A percentile compares a stretch with the other conserved stretches of the same genome.
Conservation (phyloP, 192 early-diverging fungal genomes). For the Thamnidium elegans region DNA sequence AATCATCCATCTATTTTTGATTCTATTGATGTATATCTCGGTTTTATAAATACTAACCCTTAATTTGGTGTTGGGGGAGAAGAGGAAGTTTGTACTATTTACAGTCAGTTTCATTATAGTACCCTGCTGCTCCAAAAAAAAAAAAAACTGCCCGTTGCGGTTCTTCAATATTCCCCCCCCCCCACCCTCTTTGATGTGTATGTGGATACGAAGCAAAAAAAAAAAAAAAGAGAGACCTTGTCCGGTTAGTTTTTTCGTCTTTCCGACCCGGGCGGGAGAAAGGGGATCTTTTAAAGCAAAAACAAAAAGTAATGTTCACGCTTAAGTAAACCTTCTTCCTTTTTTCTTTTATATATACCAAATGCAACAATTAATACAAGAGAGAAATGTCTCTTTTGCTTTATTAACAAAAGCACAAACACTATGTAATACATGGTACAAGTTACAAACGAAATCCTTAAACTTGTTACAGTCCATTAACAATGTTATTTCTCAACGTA, state of each 20-base stretch:
- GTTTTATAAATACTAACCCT: background rate
- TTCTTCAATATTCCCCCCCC: background rate
- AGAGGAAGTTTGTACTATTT: background rate
- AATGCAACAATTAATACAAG: slow-evolving; percentile 15
- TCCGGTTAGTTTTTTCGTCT: too few species aligned
- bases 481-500: slow-evolving; percentile 15
- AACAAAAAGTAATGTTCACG: too few species aligned
- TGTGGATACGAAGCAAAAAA: too few species aligned
- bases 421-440: slow-evolving; percentile 6
- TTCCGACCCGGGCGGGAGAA: too few species aligned
- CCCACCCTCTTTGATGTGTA: background rate
- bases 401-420: slow-evolving; percentile 4
- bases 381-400: slow-evolving; percentile 1
- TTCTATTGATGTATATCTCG: slow-evolving; percentile 1
- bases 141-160: too few species aligned
- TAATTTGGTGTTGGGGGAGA: slow-evolving; percentile 3
- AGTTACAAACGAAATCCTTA: slow-evolving; percentile 5
- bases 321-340: too few species aligned
- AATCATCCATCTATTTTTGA: slow-evolving; percentile 11
- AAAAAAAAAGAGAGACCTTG: too few species aligned
- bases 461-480: background rate
- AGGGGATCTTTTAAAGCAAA: too few species aligned
- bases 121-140: background rate
- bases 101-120: background rate
- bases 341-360: too few species aligned